Conservation (phyloP, 768 basidiomycete species). For the Boletales sp. region DNA sequence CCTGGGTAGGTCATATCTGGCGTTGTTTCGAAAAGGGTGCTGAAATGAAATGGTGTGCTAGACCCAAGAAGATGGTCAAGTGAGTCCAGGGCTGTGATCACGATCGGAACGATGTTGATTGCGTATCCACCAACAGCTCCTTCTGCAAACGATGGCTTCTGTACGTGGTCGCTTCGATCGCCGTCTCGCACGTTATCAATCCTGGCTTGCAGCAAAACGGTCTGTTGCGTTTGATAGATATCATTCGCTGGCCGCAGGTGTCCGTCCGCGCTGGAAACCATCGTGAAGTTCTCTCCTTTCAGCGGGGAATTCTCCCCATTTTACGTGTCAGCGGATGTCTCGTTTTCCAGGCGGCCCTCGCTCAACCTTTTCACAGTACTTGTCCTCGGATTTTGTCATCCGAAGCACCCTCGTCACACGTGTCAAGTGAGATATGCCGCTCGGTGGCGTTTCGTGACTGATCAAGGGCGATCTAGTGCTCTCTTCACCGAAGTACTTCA, state of each 20-base stretch:
- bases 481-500: constrained; percentile 45
- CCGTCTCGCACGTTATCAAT: neutral
- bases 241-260: constrained; percentile 45
- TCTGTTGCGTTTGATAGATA: constrained; percentile 45
- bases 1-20: constrained; percentile 37
- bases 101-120: constrained; percentile 4
- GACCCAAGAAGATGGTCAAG: constrained; percentile 6
- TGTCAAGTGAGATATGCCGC: constrained; percentile 42
- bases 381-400: constrained; percentile 55
- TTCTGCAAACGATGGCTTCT: constrained; percentile 37
- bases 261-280: constrained; percentile 35
- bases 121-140: constrained; percentile 26
- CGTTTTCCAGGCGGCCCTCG: neutral
- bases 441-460: constrained; percentile 1
- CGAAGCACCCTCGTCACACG: constrained; percentile 50
- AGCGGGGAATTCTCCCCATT: constrained; percentile 51
- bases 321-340: constrained; percentile 37
- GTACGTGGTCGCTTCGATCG: constrained; percentile 20
- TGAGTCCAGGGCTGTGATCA: neutral
- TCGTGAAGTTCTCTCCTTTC: constrained; percentile 48
- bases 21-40: neutral
- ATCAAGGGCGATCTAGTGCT: constrained; percentile 28
- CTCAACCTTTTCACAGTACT: constrained; percentile 38
- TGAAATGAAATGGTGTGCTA: constrained; percentile 15
- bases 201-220: constrained; percentile 42